Conservation (phyloP, 2,329 filamentous ascomycete genomes). For the Rachicladosporium sp. region DNA sequence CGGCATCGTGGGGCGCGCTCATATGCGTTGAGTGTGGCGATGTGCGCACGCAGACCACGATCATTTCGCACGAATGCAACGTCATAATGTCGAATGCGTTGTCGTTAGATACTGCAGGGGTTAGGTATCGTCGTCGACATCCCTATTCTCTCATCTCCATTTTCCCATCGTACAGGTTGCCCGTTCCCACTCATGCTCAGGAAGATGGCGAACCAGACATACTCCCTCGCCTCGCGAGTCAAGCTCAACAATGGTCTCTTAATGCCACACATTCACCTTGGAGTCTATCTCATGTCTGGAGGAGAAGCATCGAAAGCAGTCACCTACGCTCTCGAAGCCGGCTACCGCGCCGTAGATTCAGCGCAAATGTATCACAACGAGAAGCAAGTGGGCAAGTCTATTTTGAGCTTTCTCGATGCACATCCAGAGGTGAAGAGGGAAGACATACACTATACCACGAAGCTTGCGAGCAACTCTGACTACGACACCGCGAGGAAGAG, state of each 20-base stretch:
- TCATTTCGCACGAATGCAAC: no score
- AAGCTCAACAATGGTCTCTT: conserved; percentile 50
- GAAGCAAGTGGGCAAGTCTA: conserved; percentile 53
- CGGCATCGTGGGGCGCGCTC: no score
- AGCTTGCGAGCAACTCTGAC: conserved; percentile 54
- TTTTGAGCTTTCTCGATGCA: conserved; percentile 27
- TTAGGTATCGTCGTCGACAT: no score
- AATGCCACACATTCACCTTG: conserved; percentile 62
- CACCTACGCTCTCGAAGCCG: conserved; percentile 25
- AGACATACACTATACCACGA: conserved; percentile 70
- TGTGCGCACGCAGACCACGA: no score
- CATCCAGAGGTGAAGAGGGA: conserved; percentile 42
- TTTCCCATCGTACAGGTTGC: no score
- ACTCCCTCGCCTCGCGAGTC: conserved; percentile 32
- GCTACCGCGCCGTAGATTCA: conserved; percentile 43
- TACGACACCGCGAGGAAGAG: conserved; percentile 56
- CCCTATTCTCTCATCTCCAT: no score
- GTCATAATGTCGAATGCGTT: no score
- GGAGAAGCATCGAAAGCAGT: conserved; percentile 48
- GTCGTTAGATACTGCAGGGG: no score
- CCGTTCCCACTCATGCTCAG: background rate
- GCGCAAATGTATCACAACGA: conserved; percentile 63
- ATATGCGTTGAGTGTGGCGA: no score
- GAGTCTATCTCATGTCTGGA: conserved; percentile 59
- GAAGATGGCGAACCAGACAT: conserved; percentile 12